phyloP scores from a whole-genome alignment of 192 early-diverging fungal genomes.

The Entophlyctis helioformis region DNA sequence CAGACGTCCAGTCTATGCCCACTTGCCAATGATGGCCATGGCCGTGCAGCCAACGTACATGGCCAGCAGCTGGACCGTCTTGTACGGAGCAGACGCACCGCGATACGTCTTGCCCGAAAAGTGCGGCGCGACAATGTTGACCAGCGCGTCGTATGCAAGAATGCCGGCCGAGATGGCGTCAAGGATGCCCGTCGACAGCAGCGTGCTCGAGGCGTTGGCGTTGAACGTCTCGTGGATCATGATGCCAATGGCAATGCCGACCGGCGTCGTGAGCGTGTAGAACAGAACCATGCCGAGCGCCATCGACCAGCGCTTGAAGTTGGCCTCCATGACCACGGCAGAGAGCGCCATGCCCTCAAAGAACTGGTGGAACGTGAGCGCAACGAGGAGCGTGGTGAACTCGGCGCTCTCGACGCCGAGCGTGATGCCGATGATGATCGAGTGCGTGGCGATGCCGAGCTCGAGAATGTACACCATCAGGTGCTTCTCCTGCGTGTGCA shows the following conservation, averaged over 20 bases:
- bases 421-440: slow-evolving; percentile 34
- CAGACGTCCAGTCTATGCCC: too few relatives aligned
- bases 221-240: slow-evolving; percentile 43
- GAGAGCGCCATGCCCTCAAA: slow-evolving; percentile 29
- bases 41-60: too few relatives aligned
- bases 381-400: slow-evolving; percentile 25
- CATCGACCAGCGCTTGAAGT: background rate
- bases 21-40: too few relatives aligned
- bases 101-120: slow-evolving; percentile 21
- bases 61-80: too few relatives aligned
- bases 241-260: slow-evolving; percentile 73
- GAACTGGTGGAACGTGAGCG: slow-evolving; percentile 36
- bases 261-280: slow-evolving; percentile 61
- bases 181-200: slow-evolving; percentile 64
- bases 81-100: too few relatives aligned
- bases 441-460: slow-evolving; percentile 29
- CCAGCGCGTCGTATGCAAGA: slow-evolving; percentile 52
- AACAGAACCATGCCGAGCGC: slow-evolving; percentile 3
- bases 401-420: slow-evolving; percentile 17
- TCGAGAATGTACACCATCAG: slow-evolving; percentile 23
- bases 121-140: slow-evolving; percentile 16
- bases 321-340: slow-evolving; percentile 12
- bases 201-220: slow-evolving; percentile 30
- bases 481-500: slow-evolving; percentile 6
- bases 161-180: slow-evolving; percentile 74